Conservation (phyloP, 768 basidiomycete genomes). For the Termitomyces sp. region DNA sequence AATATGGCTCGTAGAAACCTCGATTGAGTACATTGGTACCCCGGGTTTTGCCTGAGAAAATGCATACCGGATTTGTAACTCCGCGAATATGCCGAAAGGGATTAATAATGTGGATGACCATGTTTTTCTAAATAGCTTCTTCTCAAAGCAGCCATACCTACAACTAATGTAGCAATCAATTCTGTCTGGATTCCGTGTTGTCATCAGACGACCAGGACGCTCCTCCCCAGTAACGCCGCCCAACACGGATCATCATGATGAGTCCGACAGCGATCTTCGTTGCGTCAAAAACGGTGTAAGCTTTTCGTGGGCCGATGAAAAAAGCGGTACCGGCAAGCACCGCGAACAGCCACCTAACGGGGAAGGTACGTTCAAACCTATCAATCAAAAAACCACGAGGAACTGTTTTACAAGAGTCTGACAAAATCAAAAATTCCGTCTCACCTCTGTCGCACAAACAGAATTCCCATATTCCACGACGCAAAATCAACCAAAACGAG, state of each 20-base stretch:
- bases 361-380: conserved; percentile 36
- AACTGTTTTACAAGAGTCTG: not conserved
- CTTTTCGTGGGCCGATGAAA: conserved; percentile 58
- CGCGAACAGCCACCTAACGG: conserved; percentile 50
- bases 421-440: conserved; percentile 11
- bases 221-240: conserved; percentile 46
- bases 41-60: not conserved
- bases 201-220: conserved; percentile 22
- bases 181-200: not conserved
- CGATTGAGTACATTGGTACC: not conserved
- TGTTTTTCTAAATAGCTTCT: not conserved
- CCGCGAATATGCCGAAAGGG: conserved; percentile 4
- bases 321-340: conserved; percentile 50
- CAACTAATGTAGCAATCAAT: not conserved
- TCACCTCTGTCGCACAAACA: conserved; percentile 40
- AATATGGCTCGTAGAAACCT: not conserved
- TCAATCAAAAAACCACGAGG: conserved; percentile 1
- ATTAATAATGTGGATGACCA: not conserved
- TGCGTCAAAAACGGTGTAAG: conserved; percentile 62
- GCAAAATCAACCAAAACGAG: conserved; percentile 58
- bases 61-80: not conserved
- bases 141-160: not conserved
- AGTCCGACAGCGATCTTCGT: conserved; percentile 44
- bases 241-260: conserved; percentile 41
- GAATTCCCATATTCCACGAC: conserved; percentile 38